phyloP scores from a whole-genome alignment of 768 basidiomycete genomes.

The Boletus tomentosulus region DNA sequence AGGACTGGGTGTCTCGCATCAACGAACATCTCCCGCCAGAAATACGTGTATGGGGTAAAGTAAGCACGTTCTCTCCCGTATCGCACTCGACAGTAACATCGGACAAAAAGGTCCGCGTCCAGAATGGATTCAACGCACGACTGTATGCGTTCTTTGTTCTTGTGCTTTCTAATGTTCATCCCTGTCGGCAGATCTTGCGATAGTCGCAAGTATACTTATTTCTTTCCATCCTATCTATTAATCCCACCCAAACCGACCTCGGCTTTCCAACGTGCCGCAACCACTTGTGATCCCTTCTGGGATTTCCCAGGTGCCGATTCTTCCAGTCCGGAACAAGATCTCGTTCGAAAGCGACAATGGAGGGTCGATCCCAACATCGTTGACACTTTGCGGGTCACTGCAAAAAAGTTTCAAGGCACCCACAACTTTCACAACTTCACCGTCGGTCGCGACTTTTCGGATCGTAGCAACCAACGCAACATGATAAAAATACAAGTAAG shows the following conservation, averaged over 20 bases:
- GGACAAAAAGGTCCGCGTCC: slow-evolving; percentile 53
- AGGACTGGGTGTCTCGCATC: slow-evolving; percentile 65
- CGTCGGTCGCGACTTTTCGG: slow-evolving; percentile 77
- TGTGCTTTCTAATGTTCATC: slow-evolving; percentile 2
- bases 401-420: slow-evolving; percentile 73
- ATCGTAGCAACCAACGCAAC: slow-evolving; percentile 76
- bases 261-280: slow-evolving; percentile 44
- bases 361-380: slow-evolving; percentile 54
- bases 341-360: slow-evolving; percentile 68
- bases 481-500: slow-evolving; percentile 84
- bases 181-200: slow-evolving; percentile 66
- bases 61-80: slow-evolving; percentile 35
- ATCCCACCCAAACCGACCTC: slow-evolving; percentile 84
- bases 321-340: slow-evolving; percentile 52
- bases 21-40: slow-evolving; percentile 89
- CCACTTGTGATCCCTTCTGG: slow-evolving; percentile 60
- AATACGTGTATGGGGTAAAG: slow-evolving; percentile 90
- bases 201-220: slow-evolving; percentile 96
- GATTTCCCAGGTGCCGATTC: slow-evolving; percentile 31
- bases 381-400: slow-evolving; percentile 49
- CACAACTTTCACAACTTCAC: slow-evolving; percentile 99
- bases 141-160: slow-evolving; percentile 39
- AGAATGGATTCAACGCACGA: slow-evolving; percentile 81
- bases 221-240: slow-evolving; percentile 89
- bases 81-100: not conserved